These are phyloP conservation scores for Candida quercuum DNA, from an alignment of 805 yeast species.

Conservation along the genomic window DNA sequence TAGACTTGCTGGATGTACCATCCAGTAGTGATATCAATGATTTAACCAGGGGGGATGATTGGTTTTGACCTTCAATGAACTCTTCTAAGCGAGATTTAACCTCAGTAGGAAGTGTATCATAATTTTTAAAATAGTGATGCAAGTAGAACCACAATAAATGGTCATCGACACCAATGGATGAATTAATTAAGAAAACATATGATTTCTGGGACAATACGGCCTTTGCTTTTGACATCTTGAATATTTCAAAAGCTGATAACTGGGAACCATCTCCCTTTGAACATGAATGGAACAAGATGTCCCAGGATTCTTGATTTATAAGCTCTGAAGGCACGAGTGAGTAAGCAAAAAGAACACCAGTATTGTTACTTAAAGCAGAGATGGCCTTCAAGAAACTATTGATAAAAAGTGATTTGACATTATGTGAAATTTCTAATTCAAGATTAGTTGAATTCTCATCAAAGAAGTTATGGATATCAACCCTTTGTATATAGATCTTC, in stretches of 20 bases:
- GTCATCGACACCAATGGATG: neutral
- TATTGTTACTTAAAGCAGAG: constrained; percentile 9
- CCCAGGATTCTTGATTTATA: constrained; percentile 4
- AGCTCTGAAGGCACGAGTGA: constrained; percentile 3
- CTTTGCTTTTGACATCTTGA: constrained; percentile 3
- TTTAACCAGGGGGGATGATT: no score
- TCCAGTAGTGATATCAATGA: no score
- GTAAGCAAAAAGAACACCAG: constrained; percentile 16
- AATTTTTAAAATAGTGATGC: neutral
- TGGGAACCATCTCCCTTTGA: constrained; percentile 12
- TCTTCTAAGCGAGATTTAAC: neutral
- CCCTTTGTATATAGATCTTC: constrained; percentile 14
- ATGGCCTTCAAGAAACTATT: constrained; percentile 11
- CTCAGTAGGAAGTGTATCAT: neutral
- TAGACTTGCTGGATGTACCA: no score
- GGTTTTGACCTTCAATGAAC: neutral
- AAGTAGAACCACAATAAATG: neutral
- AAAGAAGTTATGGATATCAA: constrained; percentile 9
- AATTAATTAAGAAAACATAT: constrained; percentile 2
- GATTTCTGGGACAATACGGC: neutral
- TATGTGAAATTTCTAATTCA: neutral
- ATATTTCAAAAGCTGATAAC: constrained; percentile 9
- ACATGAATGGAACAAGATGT: constrained; percentile 12
- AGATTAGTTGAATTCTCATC: neutral
- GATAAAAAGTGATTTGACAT: constrained; percentile 6